Percentiles rank a stretch among this genome's conserved stretches.
Conservation (phyloP, 495 filamentous ascomycete species). For the Hypoxylon lienhwacheense region DNA sequence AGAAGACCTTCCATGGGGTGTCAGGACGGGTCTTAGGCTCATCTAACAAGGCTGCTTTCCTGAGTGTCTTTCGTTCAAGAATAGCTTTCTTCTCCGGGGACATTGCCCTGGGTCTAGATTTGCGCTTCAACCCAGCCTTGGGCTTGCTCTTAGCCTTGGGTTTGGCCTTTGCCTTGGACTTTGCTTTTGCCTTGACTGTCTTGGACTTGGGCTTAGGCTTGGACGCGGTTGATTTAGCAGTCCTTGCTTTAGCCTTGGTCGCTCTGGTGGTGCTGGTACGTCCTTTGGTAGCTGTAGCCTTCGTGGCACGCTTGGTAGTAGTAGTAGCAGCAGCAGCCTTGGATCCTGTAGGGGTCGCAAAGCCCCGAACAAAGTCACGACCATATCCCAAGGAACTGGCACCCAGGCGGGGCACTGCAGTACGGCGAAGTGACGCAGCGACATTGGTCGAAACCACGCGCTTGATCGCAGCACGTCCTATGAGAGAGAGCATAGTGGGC, state of each 20-base stretch:
- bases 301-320: constrained; percentile 11
- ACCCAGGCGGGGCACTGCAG: constrained; percentile 18
- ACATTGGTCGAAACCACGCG: constrained; percentile 30
- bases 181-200: constrained; percentile 3
- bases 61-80: constrained; percentile 29
- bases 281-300: not conserved
- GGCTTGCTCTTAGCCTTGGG: constrained; percentile 22
- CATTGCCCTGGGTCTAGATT: constrained; percentile 23
- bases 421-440: constrained; percentile 20
- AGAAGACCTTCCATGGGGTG: constrained; percentile 27
- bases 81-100: constrained; percentile 29
- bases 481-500: constrained; percentile 42
- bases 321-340: constrained; percentile 27
- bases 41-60: constrained; percentile 34
- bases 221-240: not conserved
- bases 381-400: constrained; percentile 6
- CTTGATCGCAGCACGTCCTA: constrained; percentile 40
- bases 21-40: constrained; percentile 23
- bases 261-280: constrained; percentile 16
- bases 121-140: constrained; percentile 26
- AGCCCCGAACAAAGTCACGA: constrained; percentile 28
- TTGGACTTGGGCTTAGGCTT: constrained; percentile 27
- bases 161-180: constrained; percentile 5
- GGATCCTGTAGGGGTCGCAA: constrained; percentile 29
- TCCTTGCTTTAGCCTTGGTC: constrained; percentile 28